Conservation (phyloP, 2,329 filamentous ascomycete genomes). For the Pseudocercospora fijiensis region DNA sequence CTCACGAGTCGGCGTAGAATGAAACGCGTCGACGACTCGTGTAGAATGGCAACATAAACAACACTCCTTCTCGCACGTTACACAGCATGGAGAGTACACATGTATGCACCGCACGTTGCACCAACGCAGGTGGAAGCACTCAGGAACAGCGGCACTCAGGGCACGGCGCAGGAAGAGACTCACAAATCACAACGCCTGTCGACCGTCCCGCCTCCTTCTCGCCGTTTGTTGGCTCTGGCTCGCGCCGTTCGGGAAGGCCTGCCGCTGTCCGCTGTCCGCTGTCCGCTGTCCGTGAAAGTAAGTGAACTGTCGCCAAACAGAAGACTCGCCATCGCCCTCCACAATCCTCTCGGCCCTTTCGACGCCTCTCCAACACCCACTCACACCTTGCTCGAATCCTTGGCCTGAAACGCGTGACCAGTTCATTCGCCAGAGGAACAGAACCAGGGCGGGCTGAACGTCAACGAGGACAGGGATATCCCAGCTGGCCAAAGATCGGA, state of each 20-base stretch:
- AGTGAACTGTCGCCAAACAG: too few species aligned
- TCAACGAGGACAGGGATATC: neutral
- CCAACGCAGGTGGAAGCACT: neutral
- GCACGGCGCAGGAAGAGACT: neutral
- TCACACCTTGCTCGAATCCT: neutral
- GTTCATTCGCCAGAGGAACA: neutral
- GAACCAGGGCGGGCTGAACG: too few species aligned
- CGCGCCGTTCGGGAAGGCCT: neutral
- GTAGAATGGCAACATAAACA: neutral
- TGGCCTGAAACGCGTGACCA: neutral
- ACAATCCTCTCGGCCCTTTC: neutral
- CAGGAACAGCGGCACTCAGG: neutral
- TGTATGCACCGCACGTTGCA: neutral
- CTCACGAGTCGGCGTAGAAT: neutral
- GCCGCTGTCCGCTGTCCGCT: neutral
- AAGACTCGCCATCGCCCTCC: too few species aligned
- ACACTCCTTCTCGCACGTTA: neutral
- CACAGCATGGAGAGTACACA: neutral
- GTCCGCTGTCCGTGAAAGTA: neutral
- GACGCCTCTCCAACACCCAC: neutral
- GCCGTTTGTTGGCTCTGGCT: constrained; percentile 1
- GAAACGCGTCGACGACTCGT: neutral
- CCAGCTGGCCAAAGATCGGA: neutral
- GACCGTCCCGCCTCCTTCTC: neutral
- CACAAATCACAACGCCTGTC: neutral